Conservation (phyloP, 768 basidiomycete species). For the Pisolithus orientalis region DNA sequence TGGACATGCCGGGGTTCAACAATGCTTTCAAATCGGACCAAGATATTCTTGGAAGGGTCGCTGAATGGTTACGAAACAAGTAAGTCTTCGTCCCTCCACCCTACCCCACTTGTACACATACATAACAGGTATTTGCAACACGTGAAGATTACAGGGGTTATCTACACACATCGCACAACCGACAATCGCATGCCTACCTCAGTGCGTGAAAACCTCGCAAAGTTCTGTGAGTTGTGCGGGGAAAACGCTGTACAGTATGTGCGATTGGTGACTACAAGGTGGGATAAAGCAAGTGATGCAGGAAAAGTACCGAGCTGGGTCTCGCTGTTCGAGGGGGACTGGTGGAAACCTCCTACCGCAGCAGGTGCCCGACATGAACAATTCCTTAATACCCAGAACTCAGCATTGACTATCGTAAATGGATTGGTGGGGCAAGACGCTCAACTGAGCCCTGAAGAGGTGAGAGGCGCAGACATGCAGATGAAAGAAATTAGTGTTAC, state of each 20-base stretch:
- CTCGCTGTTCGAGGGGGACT: conserved; percentile 16
- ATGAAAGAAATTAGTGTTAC: no score
- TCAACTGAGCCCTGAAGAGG: no score
- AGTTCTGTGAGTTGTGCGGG: conserved; percentile 33
- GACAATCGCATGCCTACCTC: conserved; percentile 29
- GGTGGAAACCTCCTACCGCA: conserved; percentile 10
- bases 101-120: no score
- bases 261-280: conserved; percentile 22
- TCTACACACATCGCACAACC: conserved; percentile 31
- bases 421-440: no score
- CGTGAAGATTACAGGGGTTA: conserved; percentile 22
- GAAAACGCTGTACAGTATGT: conserved; percentile 21
- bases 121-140: neutral
- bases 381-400: neutral
- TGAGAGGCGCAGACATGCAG: no score
- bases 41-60: neutral
- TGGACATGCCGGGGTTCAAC: conserved; percentile 12
- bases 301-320: conserved; percentile 10
- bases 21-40: neutral
- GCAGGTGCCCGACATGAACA: neutral
- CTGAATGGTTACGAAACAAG: neutral
- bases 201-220: conserved; percentile 21
- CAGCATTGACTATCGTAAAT: neutral
- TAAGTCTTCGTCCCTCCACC: neutral
- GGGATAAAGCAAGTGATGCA: conserved; percentile 3